Evolutionary conservation across 2,329 filamentous ascomycete genomes (phyloP), one percentile per base, ranked within the genome.

Genomic region (Ceratocystiopsis minuta): DNA sequence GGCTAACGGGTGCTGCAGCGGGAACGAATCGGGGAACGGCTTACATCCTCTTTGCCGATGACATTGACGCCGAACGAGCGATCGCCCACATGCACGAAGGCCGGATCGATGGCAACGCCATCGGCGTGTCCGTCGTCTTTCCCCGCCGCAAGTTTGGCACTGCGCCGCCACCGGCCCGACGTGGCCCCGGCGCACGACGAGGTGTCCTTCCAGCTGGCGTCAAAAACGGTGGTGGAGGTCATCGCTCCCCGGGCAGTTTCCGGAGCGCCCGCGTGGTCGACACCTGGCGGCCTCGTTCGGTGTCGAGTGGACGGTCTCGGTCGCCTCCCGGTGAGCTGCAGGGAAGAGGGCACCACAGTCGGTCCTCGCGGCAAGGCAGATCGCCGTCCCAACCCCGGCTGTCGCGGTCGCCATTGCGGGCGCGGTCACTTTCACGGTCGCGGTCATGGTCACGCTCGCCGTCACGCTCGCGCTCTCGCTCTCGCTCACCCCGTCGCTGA

Each of bases 21-120:
- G 90, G 84, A 57, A 86, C 78, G 42, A 96, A 96, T 54, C 79
- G 88, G 44, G 88, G 90, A 38, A 93, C 85, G 24, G 90, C 88
- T 31, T 96, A 95, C 58, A 86, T 96, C 48, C 68, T 94, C 36
- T 98, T 80, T 60, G 66, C 75, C 42, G 69, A 80, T 49, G 74
- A 86, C 49, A 67, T 72, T 39, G 80, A 88, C 48, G 88, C 90
- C 18, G 85, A 95, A 60, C 68, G 76, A 14, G 90, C 90, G 24
- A 92, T 95, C 51, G 76, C 87, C 16, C 83, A 93, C 57, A 96
- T 98, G 90, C 90, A 98, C 59, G 90, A 98, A 62, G 85, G 83
- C n/a, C 83, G 93, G 55, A 64, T 94, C 24, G 87, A 95, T 58
- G 86, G 86, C 40, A 75, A 78, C 17, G 68, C 76, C 34, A 78